These are phyloP conservation scores for Camellia granthamiana DNA, from an alignment of 148 eudicot genomes.

Conservation along the genomic window DNA sequence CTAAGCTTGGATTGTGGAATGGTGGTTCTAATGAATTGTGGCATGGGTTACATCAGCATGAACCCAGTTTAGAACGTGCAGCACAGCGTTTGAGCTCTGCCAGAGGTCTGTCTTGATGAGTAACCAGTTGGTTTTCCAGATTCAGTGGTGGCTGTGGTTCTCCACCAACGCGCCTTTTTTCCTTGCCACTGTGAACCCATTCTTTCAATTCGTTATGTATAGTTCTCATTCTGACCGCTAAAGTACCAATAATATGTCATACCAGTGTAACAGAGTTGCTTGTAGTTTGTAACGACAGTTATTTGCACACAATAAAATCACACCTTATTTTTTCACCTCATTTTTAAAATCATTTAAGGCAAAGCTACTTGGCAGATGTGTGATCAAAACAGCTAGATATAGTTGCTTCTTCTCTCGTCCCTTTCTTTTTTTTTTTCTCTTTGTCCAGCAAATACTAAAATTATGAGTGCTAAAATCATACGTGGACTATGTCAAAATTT, in stretches of 20 bases:
- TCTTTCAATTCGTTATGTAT: neutral
- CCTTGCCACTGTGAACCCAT: neutral
- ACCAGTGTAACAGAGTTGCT: neutral
- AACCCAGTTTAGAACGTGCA: neutral
- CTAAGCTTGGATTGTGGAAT: slow-evolving; percentile 41
- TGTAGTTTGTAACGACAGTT: neutral
- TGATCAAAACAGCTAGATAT: too few relatives aligned
- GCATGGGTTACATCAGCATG: slow-evolving; percentile 46
- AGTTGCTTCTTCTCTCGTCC: too few relatives aligned
- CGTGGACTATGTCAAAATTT: too few relatives aligned
- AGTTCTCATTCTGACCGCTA: neutral
- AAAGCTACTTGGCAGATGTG: too few relatives aligned
- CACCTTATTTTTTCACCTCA: too few relatives aligned
- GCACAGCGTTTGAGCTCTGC: slow-evolving; percentile 40
- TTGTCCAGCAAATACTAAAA: too few relatives aligned
- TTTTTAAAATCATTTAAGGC: too few relatives aligned
- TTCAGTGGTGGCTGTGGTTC: neutral
- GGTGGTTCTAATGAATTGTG: slow-evolving; percentile 34
- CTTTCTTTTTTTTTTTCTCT: too few relatives aligned
- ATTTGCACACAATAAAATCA: neutral
- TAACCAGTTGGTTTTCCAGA: neutral
- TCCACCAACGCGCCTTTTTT: neutral
- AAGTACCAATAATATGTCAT: neutral
- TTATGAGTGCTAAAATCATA: too few relatives aligned
- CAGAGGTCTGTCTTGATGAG: slow-evolving; percentile 38